These are phyloP conservation scores for Wickerhamomyces rabaulensis DNA, from an alignment of 805 yeast genomes.

Conservation along the genomic window DNA sequence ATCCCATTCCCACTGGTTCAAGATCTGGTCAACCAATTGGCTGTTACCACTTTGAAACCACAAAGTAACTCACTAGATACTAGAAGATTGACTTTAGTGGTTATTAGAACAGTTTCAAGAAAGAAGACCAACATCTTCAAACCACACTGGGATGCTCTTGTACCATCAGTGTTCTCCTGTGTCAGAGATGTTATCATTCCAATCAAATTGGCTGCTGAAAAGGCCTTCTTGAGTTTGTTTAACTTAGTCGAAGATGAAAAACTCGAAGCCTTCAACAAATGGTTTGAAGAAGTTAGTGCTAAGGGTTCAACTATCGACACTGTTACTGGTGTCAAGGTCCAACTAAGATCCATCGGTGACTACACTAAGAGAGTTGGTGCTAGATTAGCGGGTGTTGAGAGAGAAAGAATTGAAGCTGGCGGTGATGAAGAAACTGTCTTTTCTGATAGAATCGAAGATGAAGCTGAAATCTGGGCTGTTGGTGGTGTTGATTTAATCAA, in stretches of 20 bases:
- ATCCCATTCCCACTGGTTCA: constrained; percentile 37
- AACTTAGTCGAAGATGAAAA: constrained; percentile 63
- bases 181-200: constrained; percentile 89
- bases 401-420: constrained; percentile 84
- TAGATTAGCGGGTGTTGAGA: constrained; percentile 79
- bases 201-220: constrained; percentile 89
- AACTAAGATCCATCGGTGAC: constrained; percentile 74
- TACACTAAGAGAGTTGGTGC: constrained; percentile 87
- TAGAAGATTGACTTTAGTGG: constrained; percentile 73
- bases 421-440: constrained; percentile 84
- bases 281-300: constrained; percentile 48
- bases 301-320: constrained; percentile 32
- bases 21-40: constrained; percentile 45
- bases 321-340: constrained; percentile 45
- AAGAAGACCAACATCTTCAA: constrained; percentile 47
- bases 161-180: constrained; percentile 72
- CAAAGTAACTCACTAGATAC: constrained; percentile 64
- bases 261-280: constrained; percentile 47
- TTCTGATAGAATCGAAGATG: constrained; percentile 84
- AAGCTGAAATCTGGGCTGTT: constrained; percentile 81
- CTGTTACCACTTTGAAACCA: constrained; percentile 47
- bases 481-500: constrained; percentile 55
- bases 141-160: constrained; percentile 52
- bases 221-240: constrained; percentile 73
- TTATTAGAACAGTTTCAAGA: constrained; percentile 69